Base-by-base conservation (phyloP, 129 eudicot species). In the Flaveria linearis region DNA sequence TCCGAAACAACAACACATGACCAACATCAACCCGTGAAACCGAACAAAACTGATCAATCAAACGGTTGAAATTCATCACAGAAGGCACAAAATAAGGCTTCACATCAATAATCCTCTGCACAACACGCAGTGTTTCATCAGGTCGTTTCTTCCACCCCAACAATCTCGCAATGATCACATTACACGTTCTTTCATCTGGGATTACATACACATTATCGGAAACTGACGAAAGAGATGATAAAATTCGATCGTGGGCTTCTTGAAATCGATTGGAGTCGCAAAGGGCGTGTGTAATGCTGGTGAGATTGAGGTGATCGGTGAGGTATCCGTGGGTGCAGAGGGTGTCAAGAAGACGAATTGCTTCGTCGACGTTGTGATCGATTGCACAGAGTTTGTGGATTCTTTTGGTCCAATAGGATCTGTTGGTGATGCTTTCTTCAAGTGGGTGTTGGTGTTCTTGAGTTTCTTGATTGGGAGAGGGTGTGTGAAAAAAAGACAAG, bases 141-240 rank as follows among this genome's bases (percentile, higher is more conserved):
- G 99, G 96, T 45, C 64, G 49, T 69, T 57, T 56, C 69, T 28
- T 69, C 25, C 81, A 85, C 65, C 84, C 73, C 2, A 94, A 88
- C 47, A 94, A 69, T 4, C 89, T 78, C 0, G 99, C 93, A 51
- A 94, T 83, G 33, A 94, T 80, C 7, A 94, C 93, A 72, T 94
- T 94, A 81, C 99, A 94, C 2, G 96, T 87, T 10, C 90, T 88
- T 65, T 94, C 96, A 79, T 91, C 92, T 0, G 97, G 96, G 65
- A 84, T 46, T 28, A 60, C 64, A 8, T 11, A 68, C 5, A n/a
- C 47, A 16, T 12, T 60, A 10, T 11, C 28, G 3, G 11, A 18
- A 30, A 42, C 33, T 42, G 7, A 51, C 18, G 81, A 33, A 20
- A 94, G 64, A 26, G 69, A 86, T 6, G 79, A 76, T 0, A 81